Percentiles rank a stretch among this genome's conserved stretches.
These are phyloP conservation scores for Eutrema salsugineum DNA, from an alignment of 441 rosid species.

Conservation along the genomic window DNA sequence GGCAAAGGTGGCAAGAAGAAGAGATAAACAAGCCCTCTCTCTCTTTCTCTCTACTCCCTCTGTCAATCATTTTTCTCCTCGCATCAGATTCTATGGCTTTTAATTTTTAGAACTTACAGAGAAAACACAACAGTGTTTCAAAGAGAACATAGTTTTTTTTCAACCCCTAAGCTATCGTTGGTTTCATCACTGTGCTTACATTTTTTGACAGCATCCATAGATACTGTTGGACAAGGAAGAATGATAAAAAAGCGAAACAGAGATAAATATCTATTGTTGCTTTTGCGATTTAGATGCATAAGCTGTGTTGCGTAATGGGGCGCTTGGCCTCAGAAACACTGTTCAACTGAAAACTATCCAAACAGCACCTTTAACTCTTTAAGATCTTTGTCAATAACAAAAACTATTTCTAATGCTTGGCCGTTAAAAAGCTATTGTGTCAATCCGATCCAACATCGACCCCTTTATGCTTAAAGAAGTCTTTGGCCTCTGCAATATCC, in stretches of 20 bases:
- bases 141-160: too few relatives aligned
- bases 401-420: background rate
- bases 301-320: background rate
- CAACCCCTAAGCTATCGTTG: background rate
- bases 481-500: slow-evolving; percentile 60
- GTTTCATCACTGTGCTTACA: background rate
- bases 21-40: slow-evolving; percentile 39
- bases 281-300: background rate
- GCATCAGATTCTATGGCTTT: slow-evolving; percentile 6
- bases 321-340: background rate
- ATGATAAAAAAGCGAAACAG: background rate
- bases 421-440: background rate
- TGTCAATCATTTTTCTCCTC: background rate
- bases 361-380: background rate
- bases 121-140: background rate
- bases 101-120: background rate
- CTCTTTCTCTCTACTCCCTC: background rate
- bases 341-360: background rate
- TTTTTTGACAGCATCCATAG: background rate
- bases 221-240: background rate
- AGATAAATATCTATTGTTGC: background rate
- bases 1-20: slow-evolving; percentile 89
- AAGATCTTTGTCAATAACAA: background rate
- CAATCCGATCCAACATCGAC: slow-evolving; percentile 59
- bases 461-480: slow-evolving; percentile 58